Evolutionary conservation across 495 filamentous ascomycete genomes (phyloP), one percentile per base, ranked within the genome.

Genomic region (Neurospora cerealis): DNA sequence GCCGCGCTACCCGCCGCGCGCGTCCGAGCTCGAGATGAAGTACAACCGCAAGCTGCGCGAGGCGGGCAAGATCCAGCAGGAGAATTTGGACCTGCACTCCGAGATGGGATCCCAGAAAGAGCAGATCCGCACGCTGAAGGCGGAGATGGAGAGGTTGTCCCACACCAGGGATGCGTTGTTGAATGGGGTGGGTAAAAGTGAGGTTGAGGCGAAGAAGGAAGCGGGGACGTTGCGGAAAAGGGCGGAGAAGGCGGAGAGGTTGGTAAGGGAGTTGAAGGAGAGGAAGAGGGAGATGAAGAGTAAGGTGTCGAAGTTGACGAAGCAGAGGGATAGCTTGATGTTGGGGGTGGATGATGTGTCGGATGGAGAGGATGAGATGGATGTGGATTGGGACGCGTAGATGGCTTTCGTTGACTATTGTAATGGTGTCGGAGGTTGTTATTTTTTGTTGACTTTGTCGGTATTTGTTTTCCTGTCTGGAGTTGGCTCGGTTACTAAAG

Each of bases 21-120:
- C 75, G 6, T 80, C 78, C 9, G 79, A 83, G 69, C 79, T 82
- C 70, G 83, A 86, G 74, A 76, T 73, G 76, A 75, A 74, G 54
- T 79, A 75, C 36, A 70, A 75, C 32, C 78, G 76, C 44, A 41
- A 75, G 11, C 15, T 77, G 5, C 11, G 48, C 4, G 21, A 41
- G 37, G 74, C 76, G 17, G n/a, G 41, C 42, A 24, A 66, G 36
- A 7, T 77, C 21, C 77, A 80, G 69, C 0, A 15, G 7, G 70
- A 77, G 39, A 73, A 72, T 9, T 3, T 44, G 44, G 17, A 71
- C n/a, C 36, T 78, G 71, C 44, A 17, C 13, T 15, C 7, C 0
- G 41, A 75, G 37, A 24, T 75, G 69, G 66, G 73, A 11, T 37
- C 71, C 21, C 46, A 40, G 24, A 13, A 72, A 44, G 69, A 48